Evolutionary conservation across 306 rosid genomes (phyloP).

Genomic region (Rosa rugosa): DNA sequence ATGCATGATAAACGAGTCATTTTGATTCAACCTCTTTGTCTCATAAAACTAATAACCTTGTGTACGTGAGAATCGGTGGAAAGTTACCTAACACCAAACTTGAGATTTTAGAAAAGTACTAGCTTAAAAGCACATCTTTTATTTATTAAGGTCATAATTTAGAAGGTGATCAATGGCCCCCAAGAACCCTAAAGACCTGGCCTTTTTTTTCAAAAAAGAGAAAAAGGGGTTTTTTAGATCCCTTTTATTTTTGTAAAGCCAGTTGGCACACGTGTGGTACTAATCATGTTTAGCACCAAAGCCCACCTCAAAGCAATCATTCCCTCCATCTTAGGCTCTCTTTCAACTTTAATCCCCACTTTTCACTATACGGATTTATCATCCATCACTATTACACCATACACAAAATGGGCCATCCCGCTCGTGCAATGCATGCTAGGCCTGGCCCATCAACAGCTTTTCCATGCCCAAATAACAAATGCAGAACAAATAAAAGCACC

Average conservation of each 20-base stretch:
- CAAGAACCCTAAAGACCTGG: constrained; percentile 22
- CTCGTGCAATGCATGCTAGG: constrained; percentile 77
- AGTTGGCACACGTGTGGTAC: constrained; percentile 84
- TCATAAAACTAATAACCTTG: background rate
- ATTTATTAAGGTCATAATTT: constrained; percentile 40
- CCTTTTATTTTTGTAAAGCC: constrained; percentile 46
- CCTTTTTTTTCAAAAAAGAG: constrained; percentile 7
- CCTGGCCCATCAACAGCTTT: constrained; percentile 44
- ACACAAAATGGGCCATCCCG: constrained; percentile 60
- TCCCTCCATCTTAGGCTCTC: constrained; percentile 45
- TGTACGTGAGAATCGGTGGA: background rate
- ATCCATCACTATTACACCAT: constrained; percentile 29
- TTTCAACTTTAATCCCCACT: constrained; percentile 24
- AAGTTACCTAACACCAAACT: background rate
- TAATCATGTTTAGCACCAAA: constrained; percentile 93
- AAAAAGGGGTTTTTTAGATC: background rate
- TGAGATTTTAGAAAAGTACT: constrained; percentile 30
- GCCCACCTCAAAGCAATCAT: constrained; percentile 59
- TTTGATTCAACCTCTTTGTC: background rate
- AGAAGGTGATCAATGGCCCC: constrained; percentile 34
- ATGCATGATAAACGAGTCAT: background rate
- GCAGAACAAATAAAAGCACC: background rate
- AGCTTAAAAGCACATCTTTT: background rate
- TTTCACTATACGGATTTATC: background rate
- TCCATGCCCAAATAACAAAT: constrained; percentile 27